phyloP scores from a whole-genome alignment of 371 early-diverging fungal species.

The Mortierella sp. region DNA sequence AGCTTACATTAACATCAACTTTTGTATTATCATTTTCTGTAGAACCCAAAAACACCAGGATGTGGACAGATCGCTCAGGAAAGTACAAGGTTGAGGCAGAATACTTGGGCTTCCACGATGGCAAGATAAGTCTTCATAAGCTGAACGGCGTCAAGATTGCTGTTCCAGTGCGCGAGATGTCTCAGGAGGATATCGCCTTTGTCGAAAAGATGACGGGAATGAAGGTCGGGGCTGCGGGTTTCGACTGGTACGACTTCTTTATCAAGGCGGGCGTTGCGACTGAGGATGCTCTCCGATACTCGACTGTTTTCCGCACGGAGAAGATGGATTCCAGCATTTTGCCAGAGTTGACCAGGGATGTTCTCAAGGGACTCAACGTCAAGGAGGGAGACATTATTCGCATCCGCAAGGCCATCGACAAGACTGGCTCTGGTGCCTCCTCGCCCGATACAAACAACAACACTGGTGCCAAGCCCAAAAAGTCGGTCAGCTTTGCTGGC shows the following conservation, averaged over 20 bases:
- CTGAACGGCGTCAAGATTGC: conserved; percentile 94
- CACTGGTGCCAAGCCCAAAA: conserved; percentile 59
- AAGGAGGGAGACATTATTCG: conserved; percentile 88
- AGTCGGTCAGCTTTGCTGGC: conserved; percentile 56
- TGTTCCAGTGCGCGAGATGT: conserved; percentile 92
- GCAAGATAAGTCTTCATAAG: conserved; percentile 92
- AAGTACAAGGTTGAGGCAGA: conserved; percentile 94
- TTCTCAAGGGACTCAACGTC: conserved; percentile 82
- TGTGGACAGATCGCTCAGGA: conserved; percentile 95
- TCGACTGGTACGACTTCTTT: conserved; percentile 94
- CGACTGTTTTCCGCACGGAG: conserved; percentile 85
- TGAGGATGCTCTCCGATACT: conserved; percentile 82
- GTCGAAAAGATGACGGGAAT: conserved; percentile 71
- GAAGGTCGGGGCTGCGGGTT: conserved; percentile 70
- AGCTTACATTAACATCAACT: not conserved
- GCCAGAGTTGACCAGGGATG: conserved; percentile 78
- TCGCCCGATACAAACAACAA: conserved; percentile 58
- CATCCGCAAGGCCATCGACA: conserved; percentile 74
- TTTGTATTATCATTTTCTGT: conserved; percentile 28
- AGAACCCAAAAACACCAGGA: conserved; percentile 77
- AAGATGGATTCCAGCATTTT: conserved; percentile 85
- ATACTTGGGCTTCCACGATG: conserved; percentile 79
- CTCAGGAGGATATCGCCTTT: conserved; percentile 78
- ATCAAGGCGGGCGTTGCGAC: conserved; percentile 80
- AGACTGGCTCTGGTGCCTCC: conserved; percentile 41